Percentiles rank a stretch among this genome's conserved stretches.
Conservation (phyloP, 2,329 filamentous ascomycete genomes). For the Pseudohalonectria lignicola region DNA sequence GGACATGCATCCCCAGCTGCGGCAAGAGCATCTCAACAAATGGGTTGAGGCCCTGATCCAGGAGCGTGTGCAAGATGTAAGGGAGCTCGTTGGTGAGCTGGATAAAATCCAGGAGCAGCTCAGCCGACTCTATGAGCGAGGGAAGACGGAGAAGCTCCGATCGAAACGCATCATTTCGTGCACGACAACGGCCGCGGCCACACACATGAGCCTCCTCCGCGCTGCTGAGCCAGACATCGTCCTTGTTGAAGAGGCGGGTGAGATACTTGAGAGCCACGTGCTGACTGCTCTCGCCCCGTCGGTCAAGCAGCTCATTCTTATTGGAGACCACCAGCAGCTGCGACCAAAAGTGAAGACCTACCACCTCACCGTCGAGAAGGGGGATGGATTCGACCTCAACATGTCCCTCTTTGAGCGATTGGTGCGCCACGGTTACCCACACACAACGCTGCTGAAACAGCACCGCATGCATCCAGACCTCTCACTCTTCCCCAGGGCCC, state of each 20-base stretch:
- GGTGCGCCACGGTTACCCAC: constrained; percentile 40
- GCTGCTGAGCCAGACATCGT: constrained; percentile 46
- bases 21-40: constrained; percentile 20
- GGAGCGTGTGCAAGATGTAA: constrained; percentile 36
- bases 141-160: constrained; percentile 30
- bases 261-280: constrained; percentile 59
- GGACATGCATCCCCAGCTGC: constrained; percentile 27
- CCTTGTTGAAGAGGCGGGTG: constrained; percentile 62
- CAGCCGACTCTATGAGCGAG: constrained; percentile 29
- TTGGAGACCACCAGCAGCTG: constrained; percentile 65
- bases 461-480: constrained; percentile 63
- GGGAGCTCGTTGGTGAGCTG: constrained; percentile 24
- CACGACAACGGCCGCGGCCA: constrained; percentile 62
- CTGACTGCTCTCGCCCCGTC: constrained; percentile 44
- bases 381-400: constrained; percentile 56
- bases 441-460: constrained; percentile 46
- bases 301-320: constrained; percentile 54
- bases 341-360: constrained; percentile 57
- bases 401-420: constrained; percentile 59
- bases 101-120: constrained; percentile 29
- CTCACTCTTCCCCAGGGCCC: constrained; percentile 40
- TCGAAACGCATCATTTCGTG: constrained; percentile 53
- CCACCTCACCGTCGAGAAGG: constrained; percentile 48
- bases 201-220: constrained; percentile 41
- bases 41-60: constrained; percentile 35